Evolutionary conservation across 202 grass and related monocot genomes (phyloP).

Genomic region (Alloteropsis angusta): DNA sequence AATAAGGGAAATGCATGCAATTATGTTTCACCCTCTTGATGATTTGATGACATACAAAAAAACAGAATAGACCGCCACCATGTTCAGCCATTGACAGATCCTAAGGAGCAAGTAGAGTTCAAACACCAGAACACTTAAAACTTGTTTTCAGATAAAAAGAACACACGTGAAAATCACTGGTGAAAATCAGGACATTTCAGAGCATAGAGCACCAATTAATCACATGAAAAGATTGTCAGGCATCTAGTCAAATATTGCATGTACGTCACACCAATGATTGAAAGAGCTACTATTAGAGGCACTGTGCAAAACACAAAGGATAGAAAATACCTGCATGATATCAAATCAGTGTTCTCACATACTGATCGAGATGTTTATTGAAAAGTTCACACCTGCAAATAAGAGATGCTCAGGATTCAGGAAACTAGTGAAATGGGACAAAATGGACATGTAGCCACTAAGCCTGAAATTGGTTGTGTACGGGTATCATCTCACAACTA

Average conservation of each 20-base stretch:
- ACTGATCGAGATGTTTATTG: conserved; percentile 81
- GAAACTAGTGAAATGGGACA: not conserved
- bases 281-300: not conserved
- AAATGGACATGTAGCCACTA: not conserved
- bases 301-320: not conserved
- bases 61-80: not conserved
- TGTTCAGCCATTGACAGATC: not conserved
- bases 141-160: not conserved
- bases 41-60: not conserved
- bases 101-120: not conserved
- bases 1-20: not conserved
- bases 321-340: conserved; percentile 20
- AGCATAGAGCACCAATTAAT: not conserved
- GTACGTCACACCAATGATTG: not conserved
- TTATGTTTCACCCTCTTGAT: not conserved
- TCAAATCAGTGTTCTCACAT: conserved; percentile 85
- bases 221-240: not conserved
- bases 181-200: not conserved
- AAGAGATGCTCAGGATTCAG: not conserved
- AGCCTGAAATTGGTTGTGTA: not conserved
- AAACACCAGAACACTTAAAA: not conserved
- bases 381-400: conserved; percentile 77
- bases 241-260: too few relatives aligned
- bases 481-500: not conserved
- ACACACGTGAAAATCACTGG: not conserved